Base-by-base conservation (phyloP, 2,329 filamentous ascomycete genomes). In the Orbilia ellipsospora region DNA sequence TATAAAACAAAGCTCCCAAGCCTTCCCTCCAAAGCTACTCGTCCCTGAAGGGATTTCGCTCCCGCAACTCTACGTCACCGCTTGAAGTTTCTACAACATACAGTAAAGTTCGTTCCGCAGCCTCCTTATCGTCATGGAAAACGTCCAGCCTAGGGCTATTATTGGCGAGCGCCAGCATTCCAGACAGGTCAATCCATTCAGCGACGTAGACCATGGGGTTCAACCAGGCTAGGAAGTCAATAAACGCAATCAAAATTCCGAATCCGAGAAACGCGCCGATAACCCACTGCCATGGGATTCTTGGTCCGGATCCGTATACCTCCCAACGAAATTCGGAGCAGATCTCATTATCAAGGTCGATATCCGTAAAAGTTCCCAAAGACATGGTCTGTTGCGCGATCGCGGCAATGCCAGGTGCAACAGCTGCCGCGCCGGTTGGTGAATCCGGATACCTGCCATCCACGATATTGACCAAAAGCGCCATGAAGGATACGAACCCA, bases 271-370 rank as follows among this genome's bases (percentile, higher is more conserved):
- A 48, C 2, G 18, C 20, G 7, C 57, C 57, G 15, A 61, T 61
- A 31, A 13, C 42, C 57, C 20, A 61, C 18, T 61, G 42, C 57
- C 57, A 61, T 16, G 18, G 18, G 7, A 48, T 28, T n/a, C 44
- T 61, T 1, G 57, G 57, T 4, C 57, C 57, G 18, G 57, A 61
- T 51, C 57, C 57, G 44, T 61, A 61, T 15, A 61, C 44, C n/a
- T 61, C 57, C 57, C 57, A 61, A 13, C 57, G 40, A 23, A 23
- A 23, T 23, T 13, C 13, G 2, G 36, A 26, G 40, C 56, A 48
- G 36, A 60, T 16, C 8, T 44, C 36, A 2, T 45, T 16, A 26
- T 48, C 56, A 18, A 18, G 23, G 16, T 44, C 36, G 1, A 23
- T 26, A 23, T 31, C 15, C 12, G 16, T 10, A 12, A 20, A 60